Percentiles rank a stretch among this genome's conserved stretches.
phyloP scores from a whole-genome alignment of 148 eudicot genomes.

The Nyssa sinensis region DNA sequence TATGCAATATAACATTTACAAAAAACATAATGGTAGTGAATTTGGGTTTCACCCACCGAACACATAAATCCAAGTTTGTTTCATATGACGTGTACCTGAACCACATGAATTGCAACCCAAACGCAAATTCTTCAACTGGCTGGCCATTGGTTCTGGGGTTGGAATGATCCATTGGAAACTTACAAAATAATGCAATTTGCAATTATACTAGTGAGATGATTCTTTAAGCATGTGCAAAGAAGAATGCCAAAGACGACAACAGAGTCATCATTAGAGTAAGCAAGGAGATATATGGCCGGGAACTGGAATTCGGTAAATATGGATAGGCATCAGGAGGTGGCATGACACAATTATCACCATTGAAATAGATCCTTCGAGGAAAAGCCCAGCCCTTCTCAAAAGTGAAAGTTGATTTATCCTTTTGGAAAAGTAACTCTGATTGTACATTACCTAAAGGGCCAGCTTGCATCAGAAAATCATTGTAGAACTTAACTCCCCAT shows the following conservation, averaged over 20 bases:
- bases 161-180: neutral
- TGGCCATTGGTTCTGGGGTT: slow-evolving; percentile 9
- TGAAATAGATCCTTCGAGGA: slow-evolving; percentile 62
- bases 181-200: neutral
- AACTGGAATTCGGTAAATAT: slow-evolving; percentile 44
- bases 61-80: neutral
- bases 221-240: slow-evolving; percentile 25
- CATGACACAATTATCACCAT: slow-evolving; percentile 70
- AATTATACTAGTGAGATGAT: neutral
- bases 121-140: slow-evolving; percentile 9
- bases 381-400: slow-evolving; percentile 71
- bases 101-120: slow-evolving; percentile 1
- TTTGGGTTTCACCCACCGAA: slow-evolving; percentile 12
- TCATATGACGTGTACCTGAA: neutral
- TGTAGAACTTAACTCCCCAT: slow-evolving; percentile 61
- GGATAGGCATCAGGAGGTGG: slow-evolving; percentile 69
- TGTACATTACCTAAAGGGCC: slow-evolving; percentile 60
- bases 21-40: slow-evolving; percentile 4
- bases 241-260: slow-evolving; percentile 31
- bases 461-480: slow-evolving; percentile 49
- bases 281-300: slow-evolving; percentile 17
- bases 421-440: slow-evolving; percentile 55
- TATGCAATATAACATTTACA: neutral
- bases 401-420: slow-evolving; percentile 48
- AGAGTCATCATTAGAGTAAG: slow-evolving; percentile 24